Percentiles rank a stretch among this genome's conserved stretches.
phyloP scores from a whole-genome alignment of 345 rosid species.

The Noccaea bulbosa region DNA sequence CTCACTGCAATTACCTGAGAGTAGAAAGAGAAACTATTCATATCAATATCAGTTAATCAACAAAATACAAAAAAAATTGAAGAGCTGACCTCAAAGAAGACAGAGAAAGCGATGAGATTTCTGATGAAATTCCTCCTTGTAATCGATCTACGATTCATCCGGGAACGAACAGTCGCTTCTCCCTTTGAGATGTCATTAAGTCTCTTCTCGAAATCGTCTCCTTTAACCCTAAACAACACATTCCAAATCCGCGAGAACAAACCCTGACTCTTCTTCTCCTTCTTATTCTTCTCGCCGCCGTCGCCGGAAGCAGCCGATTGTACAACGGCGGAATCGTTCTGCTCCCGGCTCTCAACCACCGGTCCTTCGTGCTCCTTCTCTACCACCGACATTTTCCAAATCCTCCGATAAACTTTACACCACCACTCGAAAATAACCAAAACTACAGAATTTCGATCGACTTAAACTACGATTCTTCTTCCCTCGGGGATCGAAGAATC shows the following conservation, averaged over 20 bases:
- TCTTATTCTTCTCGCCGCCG: conserved; percentile 18
- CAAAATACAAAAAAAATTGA: not conserved
- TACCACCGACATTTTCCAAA: conserved; percentile 23
- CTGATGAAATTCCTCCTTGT: conserved; percentile 61
- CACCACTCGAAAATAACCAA: not conserved
- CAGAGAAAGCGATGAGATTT: conserved; percentile 65
- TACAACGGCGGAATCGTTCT: conserved; percentile 21
- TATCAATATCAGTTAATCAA: not conserved
- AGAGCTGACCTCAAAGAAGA: conserved; percentile 66
- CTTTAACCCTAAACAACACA: conserved; percentile 55
- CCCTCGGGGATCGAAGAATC: not conserved
- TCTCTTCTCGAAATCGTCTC: conserved; percentile 90
- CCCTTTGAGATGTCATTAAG: conserved; percentile 75
- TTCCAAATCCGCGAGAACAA: conserved; percentile 73
- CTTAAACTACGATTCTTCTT: not conserved
- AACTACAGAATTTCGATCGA: not conserved
- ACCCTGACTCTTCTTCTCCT: conserved; percentile 54
- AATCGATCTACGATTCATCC: conserved; percentile 63
- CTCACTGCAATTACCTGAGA: conserved; percentile 65
- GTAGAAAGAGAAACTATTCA: not conserved
- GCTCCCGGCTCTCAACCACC: conserved; percentile 16
- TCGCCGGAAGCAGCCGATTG: not conserved
- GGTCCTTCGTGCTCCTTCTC: conserved; percentile 31
- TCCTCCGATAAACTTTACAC: not conserved
- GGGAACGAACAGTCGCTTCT: conserved; percentile 63